Conservation (phyloP, 23 red algal genomes). For the Gracilaria domingensis region DNA sequence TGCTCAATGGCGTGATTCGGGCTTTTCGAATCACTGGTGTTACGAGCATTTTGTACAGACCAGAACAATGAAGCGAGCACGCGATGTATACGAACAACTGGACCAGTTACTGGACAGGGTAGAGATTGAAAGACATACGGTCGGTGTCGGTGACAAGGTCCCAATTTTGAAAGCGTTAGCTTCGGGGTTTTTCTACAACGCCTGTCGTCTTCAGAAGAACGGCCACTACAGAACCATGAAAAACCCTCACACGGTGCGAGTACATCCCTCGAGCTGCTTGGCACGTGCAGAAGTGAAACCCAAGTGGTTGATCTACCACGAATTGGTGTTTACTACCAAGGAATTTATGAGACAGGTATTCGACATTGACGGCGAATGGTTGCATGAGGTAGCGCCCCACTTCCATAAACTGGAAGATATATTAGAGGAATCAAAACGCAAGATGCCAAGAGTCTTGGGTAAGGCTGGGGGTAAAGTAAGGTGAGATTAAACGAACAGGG, state of each 20-base stretch:
- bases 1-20: conserved; percentile 84
- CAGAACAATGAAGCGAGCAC: conserved; percentile 86
- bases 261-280: conserved; percentile 90
- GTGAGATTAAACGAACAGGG: background rate
- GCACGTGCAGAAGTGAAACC: conserved; percentile 72
- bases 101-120: conserved; percentile 84
- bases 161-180: conserved; percentile 84
- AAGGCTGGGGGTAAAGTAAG: conserved; percentile 39
- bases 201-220: conserved; percentile 80
- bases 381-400: conserved; percentile 82
- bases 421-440: conserved; percentile 60
- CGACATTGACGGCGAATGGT: conserved; percentile 82
- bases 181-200: conserved; percentile 89
- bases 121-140: conserved; percentile 58
- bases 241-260: conserved; percentile 80
- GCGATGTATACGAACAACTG: conserved; percentile 89
- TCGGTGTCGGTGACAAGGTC: conserved; percentile 54
- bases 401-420: conserved; percentile 84
- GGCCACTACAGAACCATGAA: conserved; percentile 88
- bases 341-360: conserved; percentile 90
- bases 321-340: conserved; percentile 88
- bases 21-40: conserved; percentile 90
- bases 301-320: conserved; percentile 87
- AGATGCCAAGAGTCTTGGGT: conserved; percentile 69
- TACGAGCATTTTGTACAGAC: conserved; percentile 86